These are phyloP conservation scores for Paramecium octaurelia DNA, from an alignment of 73 alveolate species.

Conservation along the genomic window DNA sequence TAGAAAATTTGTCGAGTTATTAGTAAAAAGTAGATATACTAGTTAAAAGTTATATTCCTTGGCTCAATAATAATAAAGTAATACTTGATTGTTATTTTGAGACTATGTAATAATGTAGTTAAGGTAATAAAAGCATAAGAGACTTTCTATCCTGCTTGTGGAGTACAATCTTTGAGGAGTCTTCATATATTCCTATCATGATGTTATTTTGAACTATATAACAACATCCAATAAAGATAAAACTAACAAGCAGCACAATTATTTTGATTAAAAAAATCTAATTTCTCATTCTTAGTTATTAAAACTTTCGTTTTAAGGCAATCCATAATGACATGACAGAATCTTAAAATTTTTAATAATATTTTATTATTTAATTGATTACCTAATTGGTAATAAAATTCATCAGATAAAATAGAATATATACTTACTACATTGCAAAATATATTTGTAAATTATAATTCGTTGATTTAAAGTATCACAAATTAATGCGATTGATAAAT, in stretches of 20 bases:
- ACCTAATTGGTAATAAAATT: not conserved
- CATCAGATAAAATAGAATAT: too few relatives aligned
- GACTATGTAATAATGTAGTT: not conserved
- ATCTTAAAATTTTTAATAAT: not conserved
- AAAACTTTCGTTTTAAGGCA: not conserved
- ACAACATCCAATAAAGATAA: not conserved
- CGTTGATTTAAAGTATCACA: too few relatives aligned
- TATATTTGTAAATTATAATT: too few relatives aligned
- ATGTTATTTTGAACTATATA: not conserved
- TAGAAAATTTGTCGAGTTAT: not conserved
- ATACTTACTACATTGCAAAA: too few relatives aligned
- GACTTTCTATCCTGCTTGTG: not conserved
- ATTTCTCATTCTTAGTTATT: not conserved
- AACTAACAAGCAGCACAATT: not conserved
- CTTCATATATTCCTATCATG: not conserved
- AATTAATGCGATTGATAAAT: not conserved
- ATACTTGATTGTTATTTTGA: not conserved
- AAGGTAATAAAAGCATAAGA: not conserved
- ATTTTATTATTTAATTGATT: not conserved
- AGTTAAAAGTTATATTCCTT: not conserved
- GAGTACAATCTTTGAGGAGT: not conserved
- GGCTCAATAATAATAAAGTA: not conserved
- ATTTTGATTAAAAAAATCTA: not conserved
- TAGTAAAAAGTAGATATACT: not conserved
- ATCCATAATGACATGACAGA: not conserved